Evolutionary conservation across 1,284 basidiomycete genomes (phyloP), one percentile per base, ranked within the genome.

Genomic region (Cerrena zonata): DNA sequence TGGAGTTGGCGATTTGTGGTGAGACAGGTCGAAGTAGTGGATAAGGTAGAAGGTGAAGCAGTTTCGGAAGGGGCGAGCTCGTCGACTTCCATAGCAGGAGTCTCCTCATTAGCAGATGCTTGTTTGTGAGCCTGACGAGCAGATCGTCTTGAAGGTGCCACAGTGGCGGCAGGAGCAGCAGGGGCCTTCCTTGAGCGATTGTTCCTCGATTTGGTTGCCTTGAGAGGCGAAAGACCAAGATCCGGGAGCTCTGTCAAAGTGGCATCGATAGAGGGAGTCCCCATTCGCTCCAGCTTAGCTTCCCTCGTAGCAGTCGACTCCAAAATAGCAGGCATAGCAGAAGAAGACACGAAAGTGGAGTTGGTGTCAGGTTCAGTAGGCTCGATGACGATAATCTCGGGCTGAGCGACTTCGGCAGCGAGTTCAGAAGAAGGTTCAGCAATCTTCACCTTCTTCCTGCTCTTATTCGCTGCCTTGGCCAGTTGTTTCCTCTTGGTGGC

Each of bases 91-190:
- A n/a, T 34, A 12, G 42, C 19, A 41, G 22, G n/a, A 26, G 45
- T 15, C 21, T 44, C 40, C 1, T 27, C 5, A 12, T 45, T 24
- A 45, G 26, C 19, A 23, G 25, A 25, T 15, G 47, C 36, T 11
- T 40, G 26, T 43, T 44, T 45, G 34, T 48, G 13, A 7, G 50
- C 43, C 40, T 46, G 48, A 19, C 48, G 55, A 13, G 48, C 36
- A n/a, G 48, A 57, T 10, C 38, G 52, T 38, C 27, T 53, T 19
- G 42, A 51, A n/a, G 49, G 50, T 3, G 46, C 47, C 21, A 48
- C 53, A 12, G 51, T 48, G 15, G 57, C 50, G 13, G 52, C 15
- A 25, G 51, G 54, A n/a, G 42, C 51, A 34, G 56, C 48, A 5
- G 56, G 49, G 10, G 39, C 19, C 7, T 5, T 10, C 7, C 39